Conservation (phyloP, 345 rosid species). For the Excoecaria agallocha region DNA sequence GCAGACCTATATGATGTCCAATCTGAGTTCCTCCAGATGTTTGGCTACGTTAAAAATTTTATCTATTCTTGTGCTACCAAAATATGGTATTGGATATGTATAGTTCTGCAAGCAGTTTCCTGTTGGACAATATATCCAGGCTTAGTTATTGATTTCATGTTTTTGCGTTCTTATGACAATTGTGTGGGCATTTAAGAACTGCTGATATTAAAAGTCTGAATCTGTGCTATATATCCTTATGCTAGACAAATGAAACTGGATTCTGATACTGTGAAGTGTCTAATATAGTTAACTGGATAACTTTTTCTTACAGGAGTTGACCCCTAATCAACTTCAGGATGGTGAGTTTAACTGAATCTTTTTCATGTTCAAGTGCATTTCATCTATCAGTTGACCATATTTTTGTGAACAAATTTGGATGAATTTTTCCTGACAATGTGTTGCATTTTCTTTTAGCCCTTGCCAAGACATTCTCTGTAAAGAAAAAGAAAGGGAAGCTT, state of each 20-base stretch:
- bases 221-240: background rate
- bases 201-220: background rate
- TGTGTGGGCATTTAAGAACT: background rate
- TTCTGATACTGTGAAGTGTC: background rate
- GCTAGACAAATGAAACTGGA: background rate
- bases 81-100: too few species aligned
- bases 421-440: slow-evolving; percentile 15
- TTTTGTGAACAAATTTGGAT: slow-evolving; percentile 1
- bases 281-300: slow-evolving; percentile 2
- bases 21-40: background rate
- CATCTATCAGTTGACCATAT: slow-evolving; percentile 3
- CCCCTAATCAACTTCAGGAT: slow-evolving; percentile 92
- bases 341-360: slow-evolving; percentile 41
- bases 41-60: background rate
- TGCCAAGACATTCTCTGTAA: slow-evolving; percentile 78
- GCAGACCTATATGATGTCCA: background rate
- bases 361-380: slow-evolving; percentile 4
- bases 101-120: background rate
- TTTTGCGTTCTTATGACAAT: slow-evolving; percentile 1
- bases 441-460: slow-evolving; percentile 52
- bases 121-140: background rate
- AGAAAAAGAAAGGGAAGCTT: slow-evolving; percentile 85
- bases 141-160: background rate
- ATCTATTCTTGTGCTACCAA: background rate
- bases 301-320: slow-evolving; percentile 54